phyloP scores from a whole-genome alignment of 768 basidiomycete species.

The Tricholomella constricta region DNA sequence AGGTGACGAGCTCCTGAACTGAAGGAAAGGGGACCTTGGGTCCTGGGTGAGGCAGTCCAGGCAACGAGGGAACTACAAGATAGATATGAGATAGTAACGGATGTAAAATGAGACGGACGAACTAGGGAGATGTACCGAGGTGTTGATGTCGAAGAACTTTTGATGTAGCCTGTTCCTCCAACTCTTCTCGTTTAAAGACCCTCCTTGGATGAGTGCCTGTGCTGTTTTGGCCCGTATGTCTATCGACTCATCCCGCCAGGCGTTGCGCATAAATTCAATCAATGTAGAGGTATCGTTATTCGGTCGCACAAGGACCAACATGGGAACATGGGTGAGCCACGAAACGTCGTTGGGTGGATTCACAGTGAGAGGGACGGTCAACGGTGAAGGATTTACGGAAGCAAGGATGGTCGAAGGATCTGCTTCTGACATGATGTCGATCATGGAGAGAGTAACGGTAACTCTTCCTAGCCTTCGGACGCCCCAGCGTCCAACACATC shows the following conservation, averaged over 20 bases:
- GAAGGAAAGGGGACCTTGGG: constrained; percentile 51
- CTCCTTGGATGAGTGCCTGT: constrained; percentile 52
- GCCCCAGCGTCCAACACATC: constrained; percentile 68
- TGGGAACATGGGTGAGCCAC: constrained; percentile 61
- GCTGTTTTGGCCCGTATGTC: constrained; percentile 45
- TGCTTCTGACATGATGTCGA: constrained; percentile 49
- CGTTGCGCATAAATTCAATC: constrained; percentile 51
- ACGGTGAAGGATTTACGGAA: constrained; percentile 44
- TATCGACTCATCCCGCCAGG: constrained; percentile 58
- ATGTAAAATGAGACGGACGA: constrained; percentile 26
- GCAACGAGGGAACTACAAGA: constrained; percentile 58
- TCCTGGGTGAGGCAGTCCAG: constrained; percentile 67
- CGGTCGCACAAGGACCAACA: constrained; percentile 53
- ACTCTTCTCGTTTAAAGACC: constrained; percentile 38
- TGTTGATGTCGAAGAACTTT: constrained; percentile 46
- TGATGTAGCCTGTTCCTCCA: constrained; percentile 51
- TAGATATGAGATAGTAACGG: constrained; percentile 2
- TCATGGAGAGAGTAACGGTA: constrained; percentile 53
- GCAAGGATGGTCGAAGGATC: constrained; percentile 45
- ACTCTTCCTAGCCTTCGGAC: constrained; percentile 57
- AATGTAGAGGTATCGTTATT: constrained; percentile 53
- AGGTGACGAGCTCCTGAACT: constrained; percentile 58
- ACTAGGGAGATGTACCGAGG: constrained; percentile 55
- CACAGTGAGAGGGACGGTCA: constrained; percentile 58
- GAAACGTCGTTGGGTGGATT: constrained; percentile 51